Base-by-base conservation (phyloP, 2,329 filamentous ascomycete genomes). In the Aspergillus neoniger region DNA sequence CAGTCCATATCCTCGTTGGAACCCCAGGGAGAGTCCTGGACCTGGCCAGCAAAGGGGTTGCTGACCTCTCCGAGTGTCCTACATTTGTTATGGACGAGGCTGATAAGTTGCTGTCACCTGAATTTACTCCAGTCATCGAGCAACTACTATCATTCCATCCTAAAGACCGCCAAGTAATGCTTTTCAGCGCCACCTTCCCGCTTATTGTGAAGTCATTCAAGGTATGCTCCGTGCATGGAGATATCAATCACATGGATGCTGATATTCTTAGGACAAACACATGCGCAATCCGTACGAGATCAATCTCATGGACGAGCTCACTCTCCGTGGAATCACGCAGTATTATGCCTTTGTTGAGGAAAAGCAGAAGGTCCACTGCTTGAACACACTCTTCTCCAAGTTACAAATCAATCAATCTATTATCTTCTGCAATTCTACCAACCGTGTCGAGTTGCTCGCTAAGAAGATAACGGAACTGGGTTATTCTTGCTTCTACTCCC, bases 31-130 rank as follows among this genome's bases (percentile, higher is more conserved):
- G 95, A 83, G 97, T 99, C 71, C 86, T 98, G 65, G 95, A 99
- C 81, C 82, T 99, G 69, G 94, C 95, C 61, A 92, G 93, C 77
- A 98, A 99, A 82, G 92, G 91, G 66, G 93, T 99, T 62, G 95
- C 95, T 65, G 95, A 99, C 78, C 85, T 99, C 53, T 96, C 93
- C 71, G 90, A 96, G 80, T 98, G 95, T 76, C 90, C 92, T 70
- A 98, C 96, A 74, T 99, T 99, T 76, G 92, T 99, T 80, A 99
- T 99, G 95, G 95, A 99, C 73, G 95, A 99, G 78, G 95, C 95
- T 58, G 95, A 99, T 80, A 99, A 99, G 82, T 88, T 99, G 63
- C 86, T 99, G 54, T 99, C 95, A 6, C 87, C 91, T 61, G 95
- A 99, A 76, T 99, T 99, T 75, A 99, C 95, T 6, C 92, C 94